phyloP scores from a whole-genome alignment of 192 early-diverging fungal genomes.

The Backusella sp. region DNA sequence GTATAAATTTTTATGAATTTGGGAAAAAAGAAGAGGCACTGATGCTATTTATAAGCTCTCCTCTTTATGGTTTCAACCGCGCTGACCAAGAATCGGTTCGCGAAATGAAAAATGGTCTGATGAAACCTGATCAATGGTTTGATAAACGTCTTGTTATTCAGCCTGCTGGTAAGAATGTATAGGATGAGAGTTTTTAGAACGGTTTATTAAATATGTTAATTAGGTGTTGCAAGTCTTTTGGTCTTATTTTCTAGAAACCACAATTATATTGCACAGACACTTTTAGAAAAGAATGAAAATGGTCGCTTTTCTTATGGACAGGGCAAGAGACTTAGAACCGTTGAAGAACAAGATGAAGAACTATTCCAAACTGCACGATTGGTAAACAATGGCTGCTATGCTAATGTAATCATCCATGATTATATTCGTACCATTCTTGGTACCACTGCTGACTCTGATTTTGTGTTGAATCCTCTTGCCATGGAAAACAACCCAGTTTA shows the following conservation, averaged over 20 bases:
- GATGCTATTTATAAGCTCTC: slow-evolving; percentile 10
- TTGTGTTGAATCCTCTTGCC: slow-evolving; percentile 32
- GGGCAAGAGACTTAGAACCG: neutral
- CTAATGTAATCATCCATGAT: slow-evolving; percentile 43
- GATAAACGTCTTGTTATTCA: slow-evolving; percentile 27
- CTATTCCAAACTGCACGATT: slow-evolving; percentile 52
- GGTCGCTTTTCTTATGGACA: slow-evolving; percentile 37
- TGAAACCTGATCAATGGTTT: slow-evolving; percentile 26
- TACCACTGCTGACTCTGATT: slow-evolving; percentile 27
- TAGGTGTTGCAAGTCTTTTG: slow-evolving; percentile 36
- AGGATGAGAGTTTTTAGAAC: neutral
- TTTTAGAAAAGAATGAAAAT: slow-evolving; percentile 40
- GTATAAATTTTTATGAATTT: neutral
- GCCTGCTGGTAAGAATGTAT: slow-evolving; percentile 14
- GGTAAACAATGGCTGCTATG: slow-evolving; percentile 45
- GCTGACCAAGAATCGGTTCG: slow-evolving; percentile 28
- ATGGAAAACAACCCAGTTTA: neutral
- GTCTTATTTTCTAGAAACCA: slow-evolving; percentile 51
- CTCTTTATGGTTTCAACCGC: slow-evolving; percentile 40
- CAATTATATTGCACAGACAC: slow-evolving; percentile 48
- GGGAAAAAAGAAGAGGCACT: neutral
- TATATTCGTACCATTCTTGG: slow-evolving; percentile 49
- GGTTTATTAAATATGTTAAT: neutral
- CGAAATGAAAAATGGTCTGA: slow-evolving; percentile 17
- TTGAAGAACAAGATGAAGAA: slow-evolving; percentile 40